Percentiles rank a stretch among this genome's conserved stretches.
These are phyloP conservation scores for Phytophthora hybrid DNA, from an alignment of 352 stramenopile species.

Conservation along the genomic window DNA sequence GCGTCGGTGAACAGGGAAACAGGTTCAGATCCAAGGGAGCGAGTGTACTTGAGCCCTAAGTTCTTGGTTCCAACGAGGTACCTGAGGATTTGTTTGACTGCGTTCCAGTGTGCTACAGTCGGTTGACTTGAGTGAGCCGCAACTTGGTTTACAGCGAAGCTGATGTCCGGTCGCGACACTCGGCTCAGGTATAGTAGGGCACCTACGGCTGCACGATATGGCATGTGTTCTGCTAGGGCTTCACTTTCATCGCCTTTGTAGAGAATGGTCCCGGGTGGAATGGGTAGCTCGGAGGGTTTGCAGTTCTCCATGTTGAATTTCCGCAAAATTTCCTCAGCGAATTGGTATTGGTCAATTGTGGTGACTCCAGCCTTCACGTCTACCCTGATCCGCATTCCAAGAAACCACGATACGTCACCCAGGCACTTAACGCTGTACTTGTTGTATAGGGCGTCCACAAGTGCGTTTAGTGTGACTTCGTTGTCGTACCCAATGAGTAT, in stretches of 20 bases:
- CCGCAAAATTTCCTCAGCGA: neutral
- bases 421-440: conserved; percentile 21
- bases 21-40: too few relatives aligned
- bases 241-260: neutral
- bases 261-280: conserved; percentile 1
- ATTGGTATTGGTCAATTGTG: conserved; percentile 13
- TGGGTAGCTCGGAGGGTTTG: neutral
- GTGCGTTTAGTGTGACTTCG: neutral
- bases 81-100: conserved; percentile 1
- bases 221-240: neutral
- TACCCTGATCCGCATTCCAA: neutral
- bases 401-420: conserved; percentile 5
- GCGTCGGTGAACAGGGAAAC: conserved; percentile 5
- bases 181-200: conserved; percentile 9
- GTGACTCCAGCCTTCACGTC: neutral
- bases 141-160: conserved; percentile 10
- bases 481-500: conserved; percentile 10
- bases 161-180: conserved; percentile 10
- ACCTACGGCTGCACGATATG: conserved; percentile 3
- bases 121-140: neutral
- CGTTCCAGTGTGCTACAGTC: neutral
- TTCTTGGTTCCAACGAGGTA: neutral
- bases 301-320: conserved; percentile 5
- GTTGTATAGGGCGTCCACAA: neutral
- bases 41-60: too few relatives aligned